Evolutionary conservation across 371 early-diverging fungal genomes (phyloP).

Genomic region (Mucor irregularis): DNA sequence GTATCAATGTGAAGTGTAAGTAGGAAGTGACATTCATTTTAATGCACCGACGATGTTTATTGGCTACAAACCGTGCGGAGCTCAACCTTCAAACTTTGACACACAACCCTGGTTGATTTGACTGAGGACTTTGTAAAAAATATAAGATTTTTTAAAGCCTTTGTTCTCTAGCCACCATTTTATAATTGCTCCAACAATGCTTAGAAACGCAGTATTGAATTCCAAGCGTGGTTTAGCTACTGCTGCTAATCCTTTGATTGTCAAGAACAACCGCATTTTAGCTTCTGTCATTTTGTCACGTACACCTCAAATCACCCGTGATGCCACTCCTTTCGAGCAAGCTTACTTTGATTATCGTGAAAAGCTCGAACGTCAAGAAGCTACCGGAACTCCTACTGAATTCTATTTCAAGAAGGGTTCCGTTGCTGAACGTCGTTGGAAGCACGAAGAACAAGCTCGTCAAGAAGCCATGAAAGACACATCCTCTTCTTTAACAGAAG

Average conservation of each 20-base stretch:
- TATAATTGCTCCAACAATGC: no score
- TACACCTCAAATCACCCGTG: constrained; percentile 78
- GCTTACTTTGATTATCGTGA: constrained; percentile 79
- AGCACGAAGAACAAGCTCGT: constrained; percentile 56
- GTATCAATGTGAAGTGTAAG: no score
- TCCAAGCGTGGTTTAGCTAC: constrained; percentile 25
- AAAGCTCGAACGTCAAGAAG: constrained; percentile 62
- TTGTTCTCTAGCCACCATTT: no score
- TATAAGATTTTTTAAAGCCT: no score
- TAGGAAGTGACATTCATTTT: no score
- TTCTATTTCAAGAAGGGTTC: constrained; percentile 93
- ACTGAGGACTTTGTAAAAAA: no score
- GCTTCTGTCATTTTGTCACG: constrained; percentile 81
- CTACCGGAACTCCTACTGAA: constrained; percentile 72
- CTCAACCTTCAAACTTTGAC: no score
- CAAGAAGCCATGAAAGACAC: constrained; percentile 40
- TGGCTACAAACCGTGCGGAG: no score
- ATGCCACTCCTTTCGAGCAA: constrained; percentile 70
- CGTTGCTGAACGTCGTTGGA: constrained; percentile 74
- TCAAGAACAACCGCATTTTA: constrained; percentile 49
- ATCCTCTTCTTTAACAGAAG: constrained; percentile 31
- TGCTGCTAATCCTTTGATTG: constrained; percentile 23
- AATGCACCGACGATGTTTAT: no score
- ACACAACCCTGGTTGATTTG: no score
- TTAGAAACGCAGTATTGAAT: constrained; percentile 6